Evolutionary conservation across 805 yeast species (phyloP).

Genomic region (Saturnispora zaruensis): DNA sequence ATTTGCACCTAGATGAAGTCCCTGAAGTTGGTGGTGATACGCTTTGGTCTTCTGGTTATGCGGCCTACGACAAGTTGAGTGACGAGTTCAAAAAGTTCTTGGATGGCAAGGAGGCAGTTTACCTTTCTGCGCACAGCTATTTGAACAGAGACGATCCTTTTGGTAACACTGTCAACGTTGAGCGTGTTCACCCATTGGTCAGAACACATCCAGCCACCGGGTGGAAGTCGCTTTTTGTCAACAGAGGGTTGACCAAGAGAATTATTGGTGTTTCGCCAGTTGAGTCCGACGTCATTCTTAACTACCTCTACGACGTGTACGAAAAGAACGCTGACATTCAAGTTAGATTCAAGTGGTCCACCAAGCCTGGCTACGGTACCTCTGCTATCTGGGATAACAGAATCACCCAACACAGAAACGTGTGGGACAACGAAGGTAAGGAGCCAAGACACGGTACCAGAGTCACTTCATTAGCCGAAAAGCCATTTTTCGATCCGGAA

Average conservation of each 20-base stretch:
- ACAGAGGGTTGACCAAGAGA: conserved; percentile 41
- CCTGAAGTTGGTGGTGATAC: conserved; percentile 50
- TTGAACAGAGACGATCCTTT: conserved; percentile 36
- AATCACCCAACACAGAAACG: conserved; percentile 36
- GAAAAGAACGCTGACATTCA: conserved; percentile 49
- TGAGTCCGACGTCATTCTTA: conserved; percentile 41
- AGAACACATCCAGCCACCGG: conserved; percentile 63
- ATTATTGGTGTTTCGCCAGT: conserved; percentile 45
- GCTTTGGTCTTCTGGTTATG: conserved; percentile 48
- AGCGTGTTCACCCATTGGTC: conserved; percentile 50
- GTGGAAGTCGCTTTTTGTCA: conserved; percentile 48
- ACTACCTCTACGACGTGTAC: conserved; percentile 37
- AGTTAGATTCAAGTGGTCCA: conserved; percentile 42
- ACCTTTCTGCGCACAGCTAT: conserved; percentile 33
- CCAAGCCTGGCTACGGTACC: conserved; percentile 32
- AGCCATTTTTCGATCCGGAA: conserved; percentile 41
- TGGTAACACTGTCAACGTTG: conserved; percentile 37
- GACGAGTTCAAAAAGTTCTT: conserved; percentile 41
- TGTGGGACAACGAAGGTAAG: conserved; percentile 34
- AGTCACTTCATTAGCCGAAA: conserved; percentile 45
- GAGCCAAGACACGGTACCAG: conserved; percentile 46
- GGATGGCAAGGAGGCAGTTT: conserved; percentile 43
- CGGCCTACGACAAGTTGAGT: conserved; percentile 46
- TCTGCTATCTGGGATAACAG: conserved; percentile 46
- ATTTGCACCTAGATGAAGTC: conserved; percentile 43